phyloP scores from a whole-genome alignment of 805 yeast species.

The Saccharomyces mikatae region DNA sequence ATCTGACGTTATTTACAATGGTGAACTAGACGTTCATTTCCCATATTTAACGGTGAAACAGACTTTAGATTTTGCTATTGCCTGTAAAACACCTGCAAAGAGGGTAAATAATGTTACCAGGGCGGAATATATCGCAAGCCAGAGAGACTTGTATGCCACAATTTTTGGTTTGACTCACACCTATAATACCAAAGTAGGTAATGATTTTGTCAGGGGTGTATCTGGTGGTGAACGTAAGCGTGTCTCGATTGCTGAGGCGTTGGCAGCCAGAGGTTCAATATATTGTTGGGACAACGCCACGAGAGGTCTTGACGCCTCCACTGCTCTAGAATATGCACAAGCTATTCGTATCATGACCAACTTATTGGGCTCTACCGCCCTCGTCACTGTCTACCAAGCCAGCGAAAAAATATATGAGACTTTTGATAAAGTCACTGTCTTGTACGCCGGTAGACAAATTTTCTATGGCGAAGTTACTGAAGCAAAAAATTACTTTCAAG shows the following conservation, averaged over 20 bases:
- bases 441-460: slow-evolving; percentile 47
- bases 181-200: slow-evolving; percentile 46
- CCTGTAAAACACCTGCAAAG: slow-evolving; percentile 56
- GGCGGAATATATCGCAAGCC: slow-evolving; percentile 39
- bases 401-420: slow-evolving; percentile 46
- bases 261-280: slow-evolving; percentile 48
- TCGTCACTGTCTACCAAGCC: slow-evolving; percentile 55
- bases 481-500: slow-evolving; percentile 45
- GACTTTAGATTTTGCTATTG: slow-evolving; percentile 62
- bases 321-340: slow-evolving; percentile 59
- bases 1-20: slow-evolving; percentile 50
- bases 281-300: slow-evolving; percentile 71
- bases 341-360: slow-evolving; percentile 51
- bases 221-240: slow-evolving; percentile 86
- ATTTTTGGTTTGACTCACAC: slow-evolving; percentile 51
- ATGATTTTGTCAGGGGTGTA: slow-evolving; percentile 58
- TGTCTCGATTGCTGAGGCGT: slow-evolving; percentile 75
- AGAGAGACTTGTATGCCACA: slow-evolving; percentile 31
- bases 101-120: slow-evolving; percentile 42
- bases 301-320: slow-evolving; percentile 69
- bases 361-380: slow-evolving; percentile 42
- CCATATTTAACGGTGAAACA: slow-evolving; percentile 71
- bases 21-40: slow-evolving; percentile 63
- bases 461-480: slow-evolving; percentile 44
- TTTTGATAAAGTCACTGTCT: slow-evolving; percentile 47